Percentiles rank a stretch among this genome's conserved stretches.
Conservation (phyloP, 2,329 filamentous ascomycete species). For the Celoporthe dispersa region DNA sequence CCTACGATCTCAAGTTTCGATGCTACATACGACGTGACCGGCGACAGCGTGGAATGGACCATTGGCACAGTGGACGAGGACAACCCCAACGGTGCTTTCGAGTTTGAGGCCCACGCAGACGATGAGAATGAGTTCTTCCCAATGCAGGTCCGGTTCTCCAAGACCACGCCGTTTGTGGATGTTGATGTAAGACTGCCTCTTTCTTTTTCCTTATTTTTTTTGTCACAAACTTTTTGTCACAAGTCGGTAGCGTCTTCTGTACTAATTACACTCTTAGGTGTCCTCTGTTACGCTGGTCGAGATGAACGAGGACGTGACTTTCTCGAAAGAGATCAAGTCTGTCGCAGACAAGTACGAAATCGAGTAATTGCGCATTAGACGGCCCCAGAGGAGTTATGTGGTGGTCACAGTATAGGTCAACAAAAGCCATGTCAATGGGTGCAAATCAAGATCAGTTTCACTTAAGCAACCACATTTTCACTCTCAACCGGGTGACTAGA, state of each 20-base stretch:
- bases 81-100: conserved; percentile 84
- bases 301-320: conserved; percentile 77
- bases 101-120: conserved; percentile 88
- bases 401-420: conserved; percentile 17
- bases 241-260: neutral
- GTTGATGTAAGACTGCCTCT: conserved; percentile 78
- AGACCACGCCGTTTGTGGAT: conserved; percentile 84
- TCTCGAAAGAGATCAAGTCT: conserved; percentile 81
- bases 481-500: neutral
- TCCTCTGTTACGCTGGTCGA: conserved; percentile 72
- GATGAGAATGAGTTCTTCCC: conserved; percentile 98
- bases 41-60: conserved; percentile 91
- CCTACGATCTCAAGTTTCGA: conserved; percentile 92
- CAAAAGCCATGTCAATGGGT: conserved; percentile 20
- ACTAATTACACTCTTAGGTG: conserved; percentile 50
- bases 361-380: conserved; percentile 55
- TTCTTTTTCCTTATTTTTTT: neutral
- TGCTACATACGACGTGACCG: conserved; percentile 89
- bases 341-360: conserved; percentile 77
- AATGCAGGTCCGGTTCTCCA: conserved; percentile 89
- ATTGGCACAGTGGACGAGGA: conserved; percentile 84
- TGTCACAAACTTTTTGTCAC: neutral
- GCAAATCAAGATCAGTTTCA: conserved; percentile 12
- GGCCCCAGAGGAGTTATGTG: conserved; percentile 24
- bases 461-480: neutral